Evolutionary conservation across 148 eudicot species (phyloP).

Genomic region (Amaranthus hypochondriacus): DNA sequence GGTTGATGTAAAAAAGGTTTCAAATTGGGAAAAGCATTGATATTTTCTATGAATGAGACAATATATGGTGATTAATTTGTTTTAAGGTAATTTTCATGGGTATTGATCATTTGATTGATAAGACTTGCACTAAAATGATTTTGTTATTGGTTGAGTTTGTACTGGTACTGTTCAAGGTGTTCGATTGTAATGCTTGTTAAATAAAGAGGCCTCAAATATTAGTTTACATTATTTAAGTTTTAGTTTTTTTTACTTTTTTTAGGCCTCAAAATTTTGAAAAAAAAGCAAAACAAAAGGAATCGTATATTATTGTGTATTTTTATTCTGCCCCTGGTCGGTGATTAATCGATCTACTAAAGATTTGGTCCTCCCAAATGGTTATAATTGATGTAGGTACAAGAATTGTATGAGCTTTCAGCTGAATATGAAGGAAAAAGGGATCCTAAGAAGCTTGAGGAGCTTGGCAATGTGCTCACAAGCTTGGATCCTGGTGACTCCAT

Average conservation of each 20-base stretch:
- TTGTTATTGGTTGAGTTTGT: not conserved
- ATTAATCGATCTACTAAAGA: not conserved
- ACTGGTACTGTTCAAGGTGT: no score
- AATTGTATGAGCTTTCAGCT: conserved; percentile 91
- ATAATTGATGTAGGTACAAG: conserved; percentile 64
- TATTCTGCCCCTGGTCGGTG: not conserved
- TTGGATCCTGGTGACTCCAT: conserved; percentile 95
- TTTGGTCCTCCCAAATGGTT: not conserved
- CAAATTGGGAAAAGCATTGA: not conserved
- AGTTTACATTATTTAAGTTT: no score
- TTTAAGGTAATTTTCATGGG: conserved; percentile 9
- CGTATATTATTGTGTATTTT: no score
- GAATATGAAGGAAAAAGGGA: conserved; percentile 83
- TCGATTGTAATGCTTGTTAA: no score
- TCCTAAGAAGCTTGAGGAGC: conserved; percentile 77
- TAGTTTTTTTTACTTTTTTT: no score
- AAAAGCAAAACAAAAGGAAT: no score
- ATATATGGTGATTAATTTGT: not conserved
- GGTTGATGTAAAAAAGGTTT: not conserved
- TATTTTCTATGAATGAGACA: not conserved
- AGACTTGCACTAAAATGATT: not conserved
- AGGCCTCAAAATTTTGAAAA: no score
- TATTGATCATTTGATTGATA: conserved; percentile 6
- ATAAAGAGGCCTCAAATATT: no score
- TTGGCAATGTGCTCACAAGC: conserved; percentile 80